Evolutionary conservation across 2,329 filamentous ascomycete species (phyloP), one percentile per base, ranked within the genome.

Genomic region (Trichoderma citrinoviride): DNA sequence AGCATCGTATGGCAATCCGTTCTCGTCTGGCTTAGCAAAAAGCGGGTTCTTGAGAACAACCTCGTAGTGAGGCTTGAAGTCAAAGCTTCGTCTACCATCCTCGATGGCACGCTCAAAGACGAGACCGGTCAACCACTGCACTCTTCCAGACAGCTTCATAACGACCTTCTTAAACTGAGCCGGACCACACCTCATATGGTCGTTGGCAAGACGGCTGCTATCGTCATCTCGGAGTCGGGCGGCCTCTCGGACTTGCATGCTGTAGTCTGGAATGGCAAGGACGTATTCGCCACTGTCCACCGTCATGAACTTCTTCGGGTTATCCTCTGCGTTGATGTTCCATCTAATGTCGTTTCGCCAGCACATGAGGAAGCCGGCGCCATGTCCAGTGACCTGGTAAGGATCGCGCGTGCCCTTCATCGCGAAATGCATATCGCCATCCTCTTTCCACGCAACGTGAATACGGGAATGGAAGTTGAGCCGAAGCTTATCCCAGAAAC

Each of bases 401-500:
- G 95, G 95, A 77, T 99, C 94, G 64, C 96, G 87, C 61, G 93
- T 87, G 73, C 91, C 92, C 79, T 99, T 99, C 40, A 99, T 83
- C 37, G 93, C 89, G 27, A 99, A 82, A 75, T 98, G 95, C 40
- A 99, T 91, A 77, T 98, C 94, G 5, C 96, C 96, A 74, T 97
- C 94, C 12, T 92, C 93, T 73, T 92, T 95, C 95, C 96, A 99
- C 4, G 92, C 86, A 40, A 97, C 87, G 60, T 89, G 90, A 65
- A 98, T 87, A 21, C 92, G 87, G 1, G 96, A 98, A 77, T 99
- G 95, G 76, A 97, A 96, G 71, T 90, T 93, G 43, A 99, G 83
- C 62, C 95, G 85, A 58, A 99, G 93, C 82, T 99, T 99, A 78
- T 99, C 95, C 95, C 95, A 99, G 80, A 99, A 99, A 3, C 95